Base-by-base conservation (phyloP, 1,139 yeast genomes). In the Candida smagusa region DNA sequence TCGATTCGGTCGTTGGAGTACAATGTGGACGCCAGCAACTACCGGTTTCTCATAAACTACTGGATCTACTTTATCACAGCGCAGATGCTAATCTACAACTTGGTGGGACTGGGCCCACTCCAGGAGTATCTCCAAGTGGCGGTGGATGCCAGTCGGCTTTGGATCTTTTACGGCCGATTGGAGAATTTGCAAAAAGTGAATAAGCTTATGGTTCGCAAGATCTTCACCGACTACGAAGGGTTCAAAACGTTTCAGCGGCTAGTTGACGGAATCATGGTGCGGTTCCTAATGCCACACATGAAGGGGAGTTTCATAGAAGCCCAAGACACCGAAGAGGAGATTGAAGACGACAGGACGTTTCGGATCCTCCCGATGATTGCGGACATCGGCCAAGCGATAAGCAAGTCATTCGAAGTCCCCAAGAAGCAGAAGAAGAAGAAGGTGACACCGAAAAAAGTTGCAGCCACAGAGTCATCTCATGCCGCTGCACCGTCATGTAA, bases 161-260 rank as follows among this genome's bases (percentile, higher is more conserved):
- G 52, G 51, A 30, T 48, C 34, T 47, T 48, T 26, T 48, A 48
- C 34, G 51, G 52, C 9, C 37, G 31, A n/a, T 23, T 21, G 35
- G 39, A 40, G 32, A 47, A 47, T 32, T 9, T 47, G 30, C 31
- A 37, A 21, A 29, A 28, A 11, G 22, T 43, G 36, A 48, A 48
- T 29, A 16, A 26, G 7, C 12, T 31, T 12, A 6, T 40, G 13
- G 21, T 33, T n/a, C 31, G 32, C 2, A 29, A 28, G 12, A 8
- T 28, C 7, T 37, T 39, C 24, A 37, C 24, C 12, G 30, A 35
- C 19, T 13, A 31, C 7, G 27, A 25, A 12, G 38, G 41, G 13
- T 33, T 43, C 34, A 13, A 28, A 9, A 30, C 23, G 7, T 25
- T 45, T 19, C 46, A 33, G 19, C 12, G 13, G 13, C 4, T 9